Percentiles rank a stretch among this genome's conserved stretches.
Conservation (phyloP, 108 stramenopile genomes). For the Skeletonema grethae region DNA sequence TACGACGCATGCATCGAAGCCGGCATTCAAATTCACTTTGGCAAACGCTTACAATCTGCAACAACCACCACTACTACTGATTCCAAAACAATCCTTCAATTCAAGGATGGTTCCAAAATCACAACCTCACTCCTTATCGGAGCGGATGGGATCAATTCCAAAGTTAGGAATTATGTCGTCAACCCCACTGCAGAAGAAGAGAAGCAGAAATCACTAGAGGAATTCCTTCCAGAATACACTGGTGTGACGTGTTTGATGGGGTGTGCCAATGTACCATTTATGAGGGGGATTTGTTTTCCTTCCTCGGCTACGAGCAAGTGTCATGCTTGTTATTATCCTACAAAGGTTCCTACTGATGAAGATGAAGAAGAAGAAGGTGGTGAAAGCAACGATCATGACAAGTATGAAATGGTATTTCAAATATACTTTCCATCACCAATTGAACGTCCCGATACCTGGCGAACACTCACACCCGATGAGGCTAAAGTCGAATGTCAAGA, state of each 20-base stretch:
- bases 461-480: constrained; percentile 50
- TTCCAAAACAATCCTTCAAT: constrained; percentile 25
- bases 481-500: constrained; percentile 50
- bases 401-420: constrained; percentile 65
- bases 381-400: not conserved
- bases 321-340: constrained; percentile 69
- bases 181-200: constrained; percentile 18
- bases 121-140: constrained; percentile 51
- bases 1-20: constrained; percentile 42
- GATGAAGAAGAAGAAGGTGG: constrained; percentile 1
- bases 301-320: constrained; percentile 60
- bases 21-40: constrained; percentile 58
- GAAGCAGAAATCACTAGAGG: constrained; percentile 32
- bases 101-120: constrained; percentile 56
- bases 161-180: constrained; percentile 53
- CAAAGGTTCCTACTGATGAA: constrained; percentile 17
- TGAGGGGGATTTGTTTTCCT: constrained; percentile 59
- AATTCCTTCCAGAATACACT: constrained; percentile 40
- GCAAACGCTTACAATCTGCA: constrained; percentile 30
- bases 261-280: constrained; percentile 37
- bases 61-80: constrained; percentile 2
- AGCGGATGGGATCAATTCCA: constrained; percentile 69
- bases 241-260: constrained; percentile 72
- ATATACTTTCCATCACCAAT: constrained; percentile 59
- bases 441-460: constrained; percentile 56